phyloP scores from a whole-genome alignment of 129 eudicot species.

The Erigeron canadensis region DNA sequence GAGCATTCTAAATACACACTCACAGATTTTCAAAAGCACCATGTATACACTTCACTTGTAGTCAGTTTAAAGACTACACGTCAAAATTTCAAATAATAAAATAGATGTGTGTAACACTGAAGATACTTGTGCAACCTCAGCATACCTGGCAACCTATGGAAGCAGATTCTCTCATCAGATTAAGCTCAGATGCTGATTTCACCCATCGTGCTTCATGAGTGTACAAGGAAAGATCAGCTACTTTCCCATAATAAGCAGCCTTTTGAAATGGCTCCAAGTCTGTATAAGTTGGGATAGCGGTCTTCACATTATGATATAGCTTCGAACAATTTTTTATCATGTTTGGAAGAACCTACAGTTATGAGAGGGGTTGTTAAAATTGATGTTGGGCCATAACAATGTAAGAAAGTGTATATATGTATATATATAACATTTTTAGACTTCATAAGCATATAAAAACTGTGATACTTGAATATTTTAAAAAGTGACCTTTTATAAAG shows the following conservation, averaged over 20 bases:
- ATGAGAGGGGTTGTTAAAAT: constrained; percentile 16
- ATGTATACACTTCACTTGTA: no score
- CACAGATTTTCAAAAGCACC: no score
- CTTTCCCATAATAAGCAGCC: constrained; percentile 53
- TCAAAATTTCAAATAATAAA: not conserved
- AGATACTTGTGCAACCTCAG: constrained; percentile 2
- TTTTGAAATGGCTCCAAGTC: constrained; percentile 63
- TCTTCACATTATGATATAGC: constrained; percentile 63
- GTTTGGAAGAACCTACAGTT: constrained; percentile 67
- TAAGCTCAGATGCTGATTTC: constrained; percentile 80
- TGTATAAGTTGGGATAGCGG: constrained; percentile 61
- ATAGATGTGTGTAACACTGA: not conserved
- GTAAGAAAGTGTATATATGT: constrained; percentile 11
- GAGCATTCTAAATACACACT: no score
- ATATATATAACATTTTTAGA: not conserved
- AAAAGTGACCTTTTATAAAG: not conserved
- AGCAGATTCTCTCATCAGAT: constrained; percentile 78
- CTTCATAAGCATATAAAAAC: not conserved
- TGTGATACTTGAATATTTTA: not conserved
- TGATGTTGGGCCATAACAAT: constrained; percentile 1
- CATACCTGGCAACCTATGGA: constrained; percentile 86
- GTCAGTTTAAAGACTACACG: no score
- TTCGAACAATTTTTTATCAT: constrained; percentile 60
- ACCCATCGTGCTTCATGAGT: constrained; percentile 86
- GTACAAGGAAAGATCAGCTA: constrained; percentile 62